These are phyloP conservation scores for Vickermania ingenoplastis DNA, from an alignment of 208 protist genomes.

Conservation along the genomic window DNA sequence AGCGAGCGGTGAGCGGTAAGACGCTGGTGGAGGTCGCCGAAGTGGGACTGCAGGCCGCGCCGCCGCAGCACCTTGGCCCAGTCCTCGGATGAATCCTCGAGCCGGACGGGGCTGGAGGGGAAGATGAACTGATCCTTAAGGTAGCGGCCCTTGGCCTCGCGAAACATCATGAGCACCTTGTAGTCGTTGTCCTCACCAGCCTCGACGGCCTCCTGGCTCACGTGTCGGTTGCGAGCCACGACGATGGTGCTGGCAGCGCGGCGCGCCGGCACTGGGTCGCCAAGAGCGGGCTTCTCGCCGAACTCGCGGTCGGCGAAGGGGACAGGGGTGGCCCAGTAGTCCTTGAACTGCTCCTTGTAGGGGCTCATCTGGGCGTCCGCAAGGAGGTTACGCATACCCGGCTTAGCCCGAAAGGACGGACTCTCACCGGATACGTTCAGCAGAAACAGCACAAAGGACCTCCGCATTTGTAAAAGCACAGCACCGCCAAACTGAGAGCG, in stretches of 20 bases:
- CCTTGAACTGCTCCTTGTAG: constrained; percentile 89
- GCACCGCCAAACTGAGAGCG: too few relatives aligned
- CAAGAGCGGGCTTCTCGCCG: constrained; percentile 72
- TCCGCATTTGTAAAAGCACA: constrained; percentile 20
- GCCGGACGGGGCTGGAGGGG: constrained; percentile 43
- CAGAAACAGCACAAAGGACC: constrained; percentile 21
- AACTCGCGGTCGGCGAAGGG: constrained; percentile 80
- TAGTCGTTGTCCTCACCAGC: constrained; percentile 82
- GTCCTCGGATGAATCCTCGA: constrained; percentile 65
- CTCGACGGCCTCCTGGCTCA: constrained; percentile 37
- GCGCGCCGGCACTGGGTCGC: constrained; percentile 67
- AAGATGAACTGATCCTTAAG: constrained; percentile 80
- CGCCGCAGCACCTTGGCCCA: constrained; percentile 65
- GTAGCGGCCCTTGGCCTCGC: constrained; percentile 58
- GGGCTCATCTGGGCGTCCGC: constrained; percentile 72
- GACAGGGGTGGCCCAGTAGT: constrained; percentile 79
- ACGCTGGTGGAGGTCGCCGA: constrained; percentile 52
- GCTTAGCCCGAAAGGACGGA: constrained; percentile 71
- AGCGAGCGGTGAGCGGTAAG: constrained; percentile 72
- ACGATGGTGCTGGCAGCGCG: constrained; percentile 67
- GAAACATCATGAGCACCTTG: constrained; percentile 84
- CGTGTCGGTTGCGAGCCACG: constrained; percentile 57
- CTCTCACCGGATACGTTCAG: constrained; percentile 75
- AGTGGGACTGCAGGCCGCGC: constrained; percentile 60
- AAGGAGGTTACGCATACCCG: constrained; percentile 56